A percentile compares a stretch with the other conserved stretches of the same genome.
phyloP scores from a whole-genome alignment of 345 rosid genomes.

The Jatropha curcas region DNA sequence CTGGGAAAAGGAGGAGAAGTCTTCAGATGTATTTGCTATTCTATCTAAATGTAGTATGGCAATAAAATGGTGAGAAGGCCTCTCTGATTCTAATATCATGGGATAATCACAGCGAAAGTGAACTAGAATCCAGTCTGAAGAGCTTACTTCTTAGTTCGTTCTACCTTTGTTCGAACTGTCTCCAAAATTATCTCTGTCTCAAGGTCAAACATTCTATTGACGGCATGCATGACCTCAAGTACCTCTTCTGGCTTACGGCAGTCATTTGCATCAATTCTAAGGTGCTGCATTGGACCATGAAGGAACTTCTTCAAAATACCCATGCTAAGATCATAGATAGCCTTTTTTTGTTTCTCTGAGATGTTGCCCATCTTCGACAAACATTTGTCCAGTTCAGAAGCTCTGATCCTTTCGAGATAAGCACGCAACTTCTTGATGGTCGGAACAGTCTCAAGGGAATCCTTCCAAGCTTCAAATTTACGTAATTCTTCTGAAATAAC shows the following conservation, averaged over 20 bases:
- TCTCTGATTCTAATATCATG: not conserved
- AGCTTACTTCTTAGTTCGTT: slow-evolving; percentile 20
- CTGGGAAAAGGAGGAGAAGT: not conserved
- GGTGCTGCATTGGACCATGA: slow-evolving; percentile 34
- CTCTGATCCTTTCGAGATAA: slow-evolving; percentile 25
- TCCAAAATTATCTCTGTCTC: slow-evolving; percentile 26
- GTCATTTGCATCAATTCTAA: slow-evolving; percentile 24
- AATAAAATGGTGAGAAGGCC: not conserved
- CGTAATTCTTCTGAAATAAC: slow-evolving; percentile 22
- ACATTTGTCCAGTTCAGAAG: slow-evolving; percentile 26
- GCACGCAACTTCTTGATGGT: slow-evolving; percentile 27
- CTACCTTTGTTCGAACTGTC: slow-evolving; percentile 18
- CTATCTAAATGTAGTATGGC: not conserved
- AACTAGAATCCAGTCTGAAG: not conserved
- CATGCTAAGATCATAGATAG: slow-evolving; percentile 24
- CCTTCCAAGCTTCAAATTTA: slow-evolving; percentile 31
- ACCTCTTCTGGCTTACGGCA: slow-evolving; percentile 18
- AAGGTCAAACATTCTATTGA: slow-evolving; percentile 27
- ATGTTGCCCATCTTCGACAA: slow-evolving; percentile 29
- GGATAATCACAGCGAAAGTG: not conserved
- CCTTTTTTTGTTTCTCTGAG: slow-evolving; percentile 14
- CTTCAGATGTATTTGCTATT: not conserved
- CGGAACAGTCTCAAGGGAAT: slow-evolving; percentile 29
- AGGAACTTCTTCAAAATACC: slow-evolving; percentile 30
- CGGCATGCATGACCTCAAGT: slow-evolving; percentile 26